Evolutionary conservation across 371 early-diverging fungal species (phyloP), one percentile per base, ranked within the genome.

Genomic region (Basidiobolus meristosporus): DNA sequence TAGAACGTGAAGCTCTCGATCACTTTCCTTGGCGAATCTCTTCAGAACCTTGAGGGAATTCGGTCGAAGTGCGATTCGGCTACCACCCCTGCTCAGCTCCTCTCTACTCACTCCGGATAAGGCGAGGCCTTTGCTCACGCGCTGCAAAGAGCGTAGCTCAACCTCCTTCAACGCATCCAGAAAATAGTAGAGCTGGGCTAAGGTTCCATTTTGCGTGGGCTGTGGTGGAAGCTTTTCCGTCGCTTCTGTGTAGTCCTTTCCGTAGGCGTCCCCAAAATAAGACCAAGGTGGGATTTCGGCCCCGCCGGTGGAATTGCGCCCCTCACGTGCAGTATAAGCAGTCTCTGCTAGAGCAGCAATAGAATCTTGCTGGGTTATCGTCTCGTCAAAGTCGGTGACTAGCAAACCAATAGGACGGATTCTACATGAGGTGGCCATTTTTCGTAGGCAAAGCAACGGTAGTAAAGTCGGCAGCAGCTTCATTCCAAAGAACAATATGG

Each of bases 321-420:
- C n/a, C 9, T 7, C 38, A 38, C 14, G 2, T 18, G 4, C 20
- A 7, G 17, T 18, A 30, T 43, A 43, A 6, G 43, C 43, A 11
- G 38, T 19, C 7, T 43, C 30, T 4, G 43, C 43, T 38, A 43
- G 10, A 37, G 36, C 28, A 18, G 38, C 30, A 19, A 31, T 38
- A 11, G 45, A 20, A 26, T 45, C 45, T 15, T 40, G 15, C 16
- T 35, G 40, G 6, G 45, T 39, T 22, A 45, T 40, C 7, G 45
- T 45, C 30, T 45, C 45, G 26, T 45, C 45, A 45, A 45, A 45
- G 20, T 45, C 45, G n/a, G 20, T 14, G 10, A 45, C 45, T 22
- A 45, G 21, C 9, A 45, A 21, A 1, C 40, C 45, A 23, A 44
- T 39, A 7, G 22, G 20, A 36, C 26, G 26, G 9, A 26, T 26